phyloP scores from a whole-genome alignment of 2,329 filamentous ascomycete genomes.

The Stagonosporopsis chrysanthemi region DNA sequence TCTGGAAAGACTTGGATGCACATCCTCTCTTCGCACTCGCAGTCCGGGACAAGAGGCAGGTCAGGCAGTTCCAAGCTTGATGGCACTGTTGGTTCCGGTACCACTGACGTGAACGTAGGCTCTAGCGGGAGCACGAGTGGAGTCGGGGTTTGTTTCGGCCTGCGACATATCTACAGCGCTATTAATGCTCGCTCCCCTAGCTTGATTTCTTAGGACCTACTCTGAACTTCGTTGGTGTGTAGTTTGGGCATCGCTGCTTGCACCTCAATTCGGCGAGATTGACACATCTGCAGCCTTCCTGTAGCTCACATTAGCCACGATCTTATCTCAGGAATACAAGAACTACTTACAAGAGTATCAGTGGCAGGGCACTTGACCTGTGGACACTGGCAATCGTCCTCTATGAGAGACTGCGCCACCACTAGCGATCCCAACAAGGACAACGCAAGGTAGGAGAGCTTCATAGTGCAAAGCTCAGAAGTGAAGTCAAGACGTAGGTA shows the following conservation, averaged over 20 bases:
- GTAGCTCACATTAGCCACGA: not conserved
- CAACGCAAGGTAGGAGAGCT: slow-evolving; percentile 27
- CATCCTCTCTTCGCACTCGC: slow-evolving; percentile 26
- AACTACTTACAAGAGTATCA: slow-evolving; percentile 29
- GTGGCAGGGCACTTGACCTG: slow-evolving; percentile 36
- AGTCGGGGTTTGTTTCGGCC: not conserved
- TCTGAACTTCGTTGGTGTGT: slow-evolving; percentile 27
- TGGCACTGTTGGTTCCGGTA: not conserved
- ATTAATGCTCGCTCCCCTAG: not conserved
- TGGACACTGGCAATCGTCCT: slow-evolving; percentile 32
- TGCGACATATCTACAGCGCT: not conserved
- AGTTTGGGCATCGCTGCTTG: slow-evolving; percentile 33
- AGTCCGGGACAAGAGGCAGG: slow-evolving; percentile 12
- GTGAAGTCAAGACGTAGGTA: not conserved
- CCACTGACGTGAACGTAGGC: not conserved
- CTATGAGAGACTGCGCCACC: slow-evolving; percentile 25
- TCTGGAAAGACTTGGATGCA: slow-evolving; percentile 37
- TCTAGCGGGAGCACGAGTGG: not conserved
- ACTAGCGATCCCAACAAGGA: slow-evolving; percentile 26
- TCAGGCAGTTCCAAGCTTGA: not conserved
- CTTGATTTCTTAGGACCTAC: slow-evolving; percentile 1
- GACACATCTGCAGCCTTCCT: slow-evolving; percentile 40
- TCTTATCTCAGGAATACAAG: not conserved
- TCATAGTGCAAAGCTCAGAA: slow-evolving; percentile 25
- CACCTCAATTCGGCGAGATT: slow-evolving; percentile 38